A percentile compares a stretch with the other conserved stretches of the same genome.
Evolutionary conservation across 805 yeast species (phyloP).

Genomic region (Nadsonia fulvescens): DNA sequence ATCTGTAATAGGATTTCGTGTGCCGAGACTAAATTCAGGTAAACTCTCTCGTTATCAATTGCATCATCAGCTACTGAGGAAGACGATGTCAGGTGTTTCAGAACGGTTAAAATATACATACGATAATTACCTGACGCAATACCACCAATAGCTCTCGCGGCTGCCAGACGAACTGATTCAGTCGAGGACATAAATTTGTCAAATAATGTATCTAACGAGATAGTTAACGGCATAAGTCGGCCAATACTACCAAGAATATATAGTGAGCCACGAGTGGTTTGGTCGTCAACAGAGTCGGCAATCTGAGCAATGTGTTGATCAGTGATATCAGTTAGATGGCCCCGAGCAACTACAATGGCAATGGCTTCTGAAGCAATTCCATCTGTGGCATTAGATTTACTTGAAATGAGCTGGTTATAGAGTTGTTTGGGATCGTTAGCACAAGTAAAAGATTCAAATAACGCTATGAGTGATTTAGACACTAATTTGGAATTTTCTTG

Average conservation of each 20-base stretch:
- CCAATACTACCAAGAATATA: conserved; percentile 35
- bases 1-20: no score
- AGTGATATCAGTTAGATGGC: background rate
- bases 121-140: no score
- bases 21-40: no score
- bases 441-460: no score
- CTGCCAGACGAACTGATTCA: conserved; percentile 22
- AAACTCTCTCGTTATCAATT: no score
- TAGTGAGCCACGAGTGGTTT: conserved; percentile 16
- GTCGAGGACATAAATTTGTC: conserved; percentile 20
- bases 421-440: no score
- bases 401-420: no score
- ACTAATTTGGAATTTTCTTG: no score
- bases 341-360: conserved; percentile 5
- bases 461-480: no score
- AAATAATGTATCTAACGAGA: conserved; percentile 23
- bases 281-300: conserved; percentile 3
- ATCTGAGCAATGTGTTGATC: conserved; percentile 8
- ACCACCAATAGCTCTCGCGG: conserved; percentile 37
- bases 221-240: conserved; percentile 17
- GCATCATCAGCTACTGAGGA: no score
- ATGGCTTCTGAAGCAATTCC: conserved; percentile 6
- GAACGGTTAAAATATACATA: no score
- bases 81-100: no score
- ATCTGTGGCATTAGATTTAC: background rate